Evolutionary conservation across 805 yeast species (phyloP).

Genomic region (Pichia nanzhaoensis): DNA sequence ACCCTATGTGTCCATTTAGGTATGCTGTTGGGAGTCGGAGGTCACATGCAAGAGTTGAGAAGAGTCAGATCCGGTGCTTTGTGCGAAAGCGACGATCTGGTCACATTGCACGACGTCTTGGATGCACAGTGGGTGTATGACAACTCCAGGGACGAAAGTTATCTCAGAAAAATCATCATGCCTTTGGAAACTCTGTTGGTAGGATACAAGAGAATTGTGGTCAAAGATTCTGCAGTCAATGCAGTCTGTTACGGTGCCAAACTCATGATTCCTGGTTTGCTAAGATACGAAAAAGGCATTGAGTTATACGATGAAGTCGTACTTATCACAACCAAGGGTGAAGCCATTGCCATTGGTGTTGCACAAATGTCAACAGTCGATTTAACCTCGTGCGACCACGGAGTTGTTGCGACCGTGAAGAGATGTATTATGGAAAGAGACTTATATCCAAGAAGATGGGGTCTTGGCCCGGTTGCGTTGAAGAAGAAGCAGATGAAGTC

Average conservation of each 20-base stretch:
- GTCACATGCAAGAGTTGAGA: constrained; percentile 99
- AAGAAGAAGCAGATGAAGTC: constrained; percentile 98
- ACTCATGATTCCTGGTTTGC: constrained; percentile 96
- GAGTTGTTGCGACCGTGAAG: constrained; percentile 96
- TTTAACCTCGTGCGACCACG: constrained; percentile 94
- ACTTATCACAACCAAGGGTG: constrained; percentile 97
- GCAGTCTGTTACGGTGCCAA: constrained; percentile 99
- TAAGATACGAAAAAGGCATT: constrained; percentile 96
- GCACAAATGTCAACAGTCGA: constrained; percentile 99
- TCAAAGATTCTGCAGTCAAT: constrained; percentile 85
- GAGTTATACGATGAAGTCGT: constrained; percentile 97
- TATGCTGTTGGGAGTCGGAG: constrained; percentile 97
- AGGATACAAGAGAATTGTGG: constrained; percentile 96
- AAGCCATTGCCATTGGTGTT: constrained; percentile 96
- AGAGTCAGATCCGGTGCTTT: constrained; percentile 98
- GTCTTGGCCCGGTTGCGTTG: constrained; percentile 96
- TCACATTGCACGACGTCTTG: constrained; percentile 92
- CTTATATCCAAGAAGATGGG: constrained; percentile 99
- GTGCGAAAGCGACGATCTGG: constrained; percentile 83
- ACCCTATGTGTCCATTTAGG: constrained; percentile 98
- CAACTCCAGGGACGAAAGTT: constrained; percentile 94
- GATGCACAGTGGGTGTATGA: constrained; percentile 99
- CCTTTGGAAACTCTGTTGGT: constrained; percentile 91
- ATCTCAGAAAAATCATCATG: constrained; percentile 86
- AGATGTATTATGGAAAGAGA: constrained; percentile 99